Evolutionary conservation across 179 eudicot species (phyloP).

Genomic region (Spergularia azorica): DNA sequence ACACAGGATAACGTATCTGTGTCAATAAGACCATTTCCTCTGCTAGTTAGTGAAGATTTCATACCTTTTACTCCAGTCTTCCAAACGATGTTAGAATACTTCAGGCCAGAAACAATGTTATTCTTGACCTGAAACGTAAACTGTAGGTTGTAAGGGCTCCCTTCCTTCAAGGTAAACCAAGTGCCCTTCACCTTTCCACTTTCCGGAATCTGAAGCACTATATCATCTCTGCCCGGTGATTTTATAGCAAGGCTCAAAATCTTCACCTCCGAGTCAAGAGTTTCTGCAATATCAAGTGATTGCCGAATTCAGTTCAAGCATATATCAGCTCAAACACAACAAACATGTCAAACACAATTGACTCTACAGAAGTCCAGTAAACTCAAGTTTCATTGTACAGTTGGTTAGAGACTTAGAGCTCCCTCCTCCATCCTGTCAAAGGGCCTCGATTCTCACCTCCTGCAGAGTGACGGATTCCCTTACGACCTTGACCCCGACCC

Average conservation of each 20-base stretch:
- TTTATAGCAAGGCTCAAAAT: conserved; percentile 75
- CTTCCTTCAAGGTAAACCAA: conserved; percentile 96
- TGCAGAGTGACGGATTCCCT: no score
- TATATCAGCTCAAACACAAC: not conserved
- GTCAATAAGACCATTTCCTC: not conserved
- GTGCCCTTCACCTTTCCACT: conserved; percentile 69
- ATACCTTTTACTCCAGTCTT: conserved; percentile 89
- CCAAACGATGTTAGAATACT: conserved; percentile 85
- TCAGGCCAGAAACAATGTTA: conserved; percentile 88
- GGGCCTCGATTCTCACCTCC: no score
- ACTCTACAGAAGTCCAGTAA: not conserved
- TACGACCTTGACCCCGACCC: not conserved
- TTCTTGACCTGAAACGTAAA: conserved; percentile 81
- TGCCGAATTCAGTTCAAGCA: not conserved
- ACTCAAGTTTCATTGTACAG: not conserved
- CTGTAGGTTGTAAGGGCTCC: conserved; percentile 66
- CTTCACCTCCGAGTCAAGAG: conserved; percentile 82
- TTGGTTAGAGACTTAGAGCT: no score
- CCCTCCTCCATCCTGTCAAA: not conserved
- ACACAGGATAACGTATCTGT: not conserved
- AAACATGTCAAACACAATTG: not conserved
- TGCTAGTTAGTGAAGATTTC: not conserved
- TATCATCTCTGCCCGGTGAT: conserved; percentile 71
- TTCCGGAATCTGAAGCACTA: conserved; percentile 75
- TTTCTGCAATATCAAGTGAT: conserved; percentile 29